Percentiles rank a stretch among this genome's conserved stretches.
Conservation (phyloP, 2,329 filamentous ascomycete genomes). For the Cladobotryum protrusum region DNA sequence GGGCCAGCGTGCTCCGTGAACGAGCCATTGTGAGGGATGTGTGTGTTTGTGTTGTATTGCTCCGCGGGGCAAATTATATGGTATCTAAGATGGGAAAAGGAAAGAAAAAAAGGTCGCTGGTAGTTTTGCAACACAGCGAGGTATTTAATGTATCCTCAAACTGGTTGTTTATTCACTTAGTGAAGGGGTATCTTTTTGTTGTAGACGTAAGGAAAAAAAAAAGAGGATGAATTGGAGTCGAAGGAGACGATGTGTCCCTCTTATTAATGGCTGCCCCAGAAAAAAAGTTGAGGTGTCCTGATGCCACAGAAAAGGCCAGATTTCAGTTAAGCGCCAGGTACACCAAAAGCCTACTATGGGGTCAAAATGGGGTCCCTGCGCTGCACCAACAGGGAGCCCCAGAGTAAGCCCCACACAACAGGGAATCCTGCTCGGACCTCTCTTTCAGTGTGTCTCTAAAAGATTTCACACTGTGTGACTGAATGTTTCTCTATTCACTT, state of each 20-base stretch:
- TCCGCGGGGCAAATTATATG: constrained; percentile 11
- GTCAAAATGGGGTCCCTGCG: constrained; percentile 8
- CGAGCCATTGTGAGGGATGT: constrained; percentile 40
- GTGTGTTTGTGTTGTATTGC: constrained; percentile 5
- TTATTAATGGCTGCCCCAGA: constrained; percentile 10
- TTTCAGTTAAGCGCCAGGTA: constrained; percentile 29
- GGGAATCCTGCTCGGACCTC: constrained; percentile 11
- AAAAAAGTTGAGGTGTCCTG: constrained; percentile 41
- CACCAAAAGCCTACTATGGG: neutral
- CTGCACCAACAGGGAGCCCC: constrained; percentile 10
- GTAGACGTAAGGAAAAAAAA: constrained; percentile 21
- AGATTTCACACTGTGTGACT: constrained; percentile 15
- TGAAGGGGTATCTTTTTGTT: constrained; percentile 25
- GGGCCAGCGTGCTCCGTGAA: constrained; percentile 62
- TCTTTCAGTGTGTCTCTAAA: constrained; percentile 1
- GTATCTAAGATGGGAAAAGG: constrained; percentile 11
- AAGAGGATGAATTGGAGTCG: constrained; percentile 18
- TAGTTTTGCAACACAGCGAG: constrained; percentile 22
- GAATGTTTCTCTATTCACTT: too few species aligned
- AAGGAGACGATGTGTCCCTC: neutral
- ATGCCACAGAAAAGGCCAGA: constrained; percentile 43
- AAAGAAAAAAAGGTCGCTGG: constrained; percentile 19
- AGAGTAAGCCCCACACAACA: constrained; percentile 24
- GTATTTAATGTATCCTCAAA: constrained; percentile 21
- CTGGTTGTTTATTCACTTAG: constrained; percentile 25